phyloP scores from a whole-genome alignment of 192 early-diverging fungal species.

The Phlyctochytrium planicorne region DNA sequence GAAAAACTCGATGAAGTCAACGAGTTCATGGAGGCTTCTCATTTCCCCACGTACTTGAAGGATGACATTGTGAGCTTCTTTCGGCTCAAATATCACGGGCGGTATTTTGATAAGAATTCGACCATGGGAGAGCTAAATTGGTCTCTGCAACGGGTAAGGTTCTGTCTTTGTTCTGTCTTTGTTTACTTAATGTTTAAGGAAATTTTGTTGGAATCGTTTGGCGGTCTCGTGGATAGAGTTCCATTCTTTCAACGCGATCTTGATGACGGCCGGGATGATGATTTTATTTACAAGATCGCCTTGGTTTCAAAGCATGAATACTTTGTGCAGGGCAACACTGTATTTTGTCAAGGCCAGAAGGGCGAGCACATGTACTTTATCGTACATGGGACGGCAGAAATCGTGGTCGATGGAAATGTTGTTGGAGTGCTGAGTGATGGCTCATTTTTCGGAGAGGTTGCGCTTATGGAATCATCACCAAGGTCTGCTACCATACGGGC shows the following conservation, averaged over 20 bases:
- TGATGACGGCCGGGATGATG: constrained; percentile 44
- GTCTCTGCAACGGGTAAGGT: constrained; percentile 36
- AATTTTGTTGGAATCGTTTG: constrained; percentile 43
- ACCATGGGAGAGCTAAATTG: constrained; percentile 45
- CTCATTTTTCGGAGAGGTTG: constrained; percentile 48
- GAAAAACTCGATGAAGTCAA: constrained; percentile 44
- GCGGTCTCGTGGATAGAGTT: constrained; percentile 41
- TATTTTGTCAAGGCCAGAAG: constrained; percentile 20
- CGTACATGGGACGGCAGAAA: constrained; percentile 35
- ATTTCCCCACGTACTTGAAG: neutral
- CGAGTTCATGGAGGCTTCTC: constrained; percentile 38
- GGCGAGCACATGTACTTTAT: constrained; percentile 57
- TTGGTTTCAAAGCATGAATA: constrained; percentile 22
- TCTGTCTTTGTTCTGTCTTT: neutral
- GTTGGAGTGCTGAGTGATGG: constrained; percentile 27
- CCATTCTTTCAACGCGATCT: constrained; percentile 41
- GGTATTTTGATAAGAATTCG: constrained; percentile 42
- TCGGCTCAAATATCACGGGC: constrained; percentile 45
- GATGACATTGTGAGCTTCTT: constrained; percentile 29
- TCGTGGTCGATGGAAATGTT: constrained; percentile 32
- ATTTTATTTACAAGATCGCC: constrained; percentile 42
- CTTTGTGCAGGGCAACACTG: constrained; percentile 18
- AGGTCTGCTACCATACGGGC: constrained; percentile 47
- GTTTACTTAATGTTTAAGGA: constrained; percentile 22
- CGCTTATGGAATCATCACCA: constrained; percentile 43